Conservation (phyloP, 805 yeast genomes). For the Metahyphopichia silvanorum region DNA sequence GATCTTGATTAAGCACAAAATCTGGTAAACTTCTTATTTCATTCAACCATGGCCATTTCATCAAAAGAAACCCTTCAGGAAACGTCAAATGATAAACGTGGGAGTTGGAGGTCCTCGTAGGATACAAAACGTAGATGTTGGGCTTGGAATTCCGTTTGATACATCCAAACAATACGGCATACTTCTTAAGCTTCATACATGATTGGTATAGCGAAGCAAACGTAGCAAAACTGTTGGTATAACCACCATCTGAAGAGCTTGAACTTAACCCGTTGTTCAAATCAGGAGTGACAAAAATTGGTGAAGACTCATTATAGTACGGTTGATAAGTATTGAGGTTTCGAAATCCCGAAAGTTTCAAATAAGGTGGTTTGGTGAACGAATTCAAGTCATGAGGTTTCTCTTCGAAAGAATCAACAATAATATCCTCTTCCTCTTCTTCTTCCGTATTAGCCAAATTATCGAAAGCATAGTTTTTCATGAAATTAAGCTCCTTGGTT, state of each 20-base stretch:
- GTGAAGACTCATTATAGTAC: constrained; percentile 49
- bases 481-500: constrained; percentile 21
- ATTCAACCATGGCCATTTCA: constrained; percentile 70
- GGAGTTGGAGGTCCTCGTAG: constrained; percentile 37
- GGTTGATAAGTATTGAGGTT: constrained; percentile 43
- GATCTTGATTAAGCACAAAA: constrained; percentile 10
- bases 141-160: constrained; percentile 54
- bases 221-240: constrained; percentile 61
- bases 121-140: constrained; percentile 52
- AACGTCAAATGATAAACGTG: constrained; percentile 15
- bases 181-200: constrained; percentile 47
- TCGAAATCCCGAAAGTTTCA: constrained; percentile 70
- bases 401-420: constrained; percentile 12
- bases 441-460: constrained; percentile 15
- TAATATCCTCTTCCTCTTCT: constrained; percentile 10
- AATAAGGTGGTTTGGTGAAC: constrained; percentile 40
- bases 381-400: constrained; percentile 15
- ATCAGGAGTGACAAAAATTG: constrained; percentile 68
- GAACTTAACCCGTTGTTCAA: constrained; percentile 36
- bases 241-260: constrained; percentile 31
- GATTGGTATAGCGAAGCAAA: constrained; percentile 66
- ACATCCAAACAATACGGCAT: constrained; percentile 75
- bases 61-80: constrained; percentile 73
- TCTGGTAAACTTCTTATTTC: constrained; percentile 69
- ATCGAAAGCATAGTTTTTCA: constrained; percentile 34